Base-by-base conservation (phyloP, 2,329 filamentous ascomycete genomes). In the Truncatella angustata region DNA sequence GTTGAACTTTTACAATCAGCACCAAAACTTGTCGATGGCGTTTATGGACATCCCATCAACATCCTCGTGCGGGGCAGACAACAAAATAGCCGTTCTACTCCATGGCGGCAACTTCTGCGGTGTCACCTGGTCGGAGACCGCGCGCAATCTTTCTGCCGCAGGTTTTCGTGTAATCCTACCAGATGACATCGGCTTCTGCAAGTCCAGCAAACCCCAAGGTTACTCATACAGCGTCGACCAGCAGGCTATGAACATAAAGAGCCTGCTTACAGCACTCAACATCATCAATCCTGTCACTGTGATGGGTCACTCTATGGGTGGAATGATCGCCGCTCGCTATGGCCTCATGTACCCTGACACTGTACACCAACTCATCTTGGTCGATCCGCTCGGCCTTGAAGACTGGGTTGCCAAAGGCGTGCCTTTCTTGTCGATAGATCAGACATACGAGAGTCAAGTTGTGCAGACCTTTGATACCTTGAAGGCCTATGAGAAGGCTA, bases 61-160 rank as follows among this genome's bases (percentile, higher is more conserved):
- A 4, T 75, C 75, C 6, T 63, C 58, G 2, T 58, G 56, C 49
- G 50, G 58, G 24, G 54, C 67, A 43, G 71, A 68, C 52, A 69
- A 67, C 37, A 74, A 71, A 57, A 75, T 70, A 0, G 75, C 73
- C 23, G 65, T 80, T 7, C 70, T 81, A 30, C 63, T 82, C 14
- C 79, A 82, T 59, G 79, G 79, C 57, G 80, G 79, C 64, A 81
- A 81, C 64, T 82, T 82, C 56, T 82, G 79, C 61, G 74, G 71
- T 32, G 67, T 75, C 20, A 82, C 78, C 6, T 82, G 79, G 79
- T 68, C 73, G 50, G 63, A 63, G 14, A 80, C 77, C 12, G 73
- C 76, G n/a, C 56, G 63, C 10, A 61, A 66, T 10, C 71, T 82
- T 50, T 59, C 68, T 3, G 55, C 58, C 2, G 62, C 60, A 24